Percentiles rank a stretch among this genome's conserved stretches.
These are phyloP conservation scores for Sporothrix euskadiensis DNA, from an alignment of 2,329 filamentous ascomycete species.

Conservation along the genomic window DNA sequence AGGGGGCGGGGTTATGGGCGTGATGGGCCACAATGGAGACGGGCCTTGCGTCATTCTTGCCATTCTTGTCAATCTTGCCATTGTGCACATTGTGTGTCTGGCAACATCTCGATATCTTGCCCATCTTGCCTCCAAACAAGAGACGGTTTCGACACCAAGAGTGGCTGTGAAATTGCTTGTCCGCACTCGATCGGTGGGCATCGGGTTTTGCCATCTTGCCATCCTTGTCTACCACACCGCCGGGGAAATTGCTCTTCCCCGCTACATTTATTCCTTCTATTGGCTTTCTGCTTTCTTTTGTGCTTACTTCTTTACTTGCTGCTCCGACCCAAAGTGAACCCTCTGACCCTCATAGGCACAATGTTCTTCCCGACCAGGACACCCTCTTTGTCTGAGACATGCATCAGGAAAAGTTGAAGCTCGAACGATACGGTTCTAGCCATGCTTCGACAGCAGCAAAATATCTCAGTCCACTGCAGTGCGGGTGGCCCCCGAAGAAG, in stretches of 20 bases:
- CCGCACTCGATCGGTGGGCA: background rate
- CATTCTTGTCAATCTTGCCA: background rate
- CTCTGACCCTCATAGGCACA: background rate
- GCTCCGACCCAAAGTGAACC: background rate
- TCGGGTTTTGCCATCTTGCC: background rate
- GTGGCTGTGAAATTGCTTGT: background rate
- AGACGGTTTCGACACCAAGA: background rate
- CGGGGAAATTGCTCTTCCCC: background rate
- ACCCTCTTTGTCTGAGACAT: conserved; percentile 13
- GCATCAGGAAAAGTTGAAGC: background rate
- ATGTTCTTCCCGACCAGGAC: background rate
- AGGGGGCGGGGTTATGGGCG: background rate
- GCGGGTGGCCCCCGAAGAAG: no score
- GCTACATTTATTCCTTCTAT: background rate
- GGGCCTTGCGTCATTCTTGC: background rate
- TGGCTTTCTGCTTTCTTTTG: background rate
- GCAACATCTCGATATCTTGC: background rate
- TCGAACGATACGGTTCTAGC: conserved; percentile 7
- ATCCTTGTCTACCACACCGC: background rate
- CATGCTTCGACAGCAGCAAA: background rate
- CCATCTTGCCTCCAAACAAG: background rate
- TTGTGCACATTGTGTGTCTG: background rate
- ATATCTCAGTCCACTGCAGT: background rate
- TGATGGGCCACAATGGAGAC: background rate
- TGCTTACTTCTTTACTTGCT: background rate